Conservation (phyloP, 2,329 filamentous ascomycete species). For the Epichloe sylvatica region DNA sequence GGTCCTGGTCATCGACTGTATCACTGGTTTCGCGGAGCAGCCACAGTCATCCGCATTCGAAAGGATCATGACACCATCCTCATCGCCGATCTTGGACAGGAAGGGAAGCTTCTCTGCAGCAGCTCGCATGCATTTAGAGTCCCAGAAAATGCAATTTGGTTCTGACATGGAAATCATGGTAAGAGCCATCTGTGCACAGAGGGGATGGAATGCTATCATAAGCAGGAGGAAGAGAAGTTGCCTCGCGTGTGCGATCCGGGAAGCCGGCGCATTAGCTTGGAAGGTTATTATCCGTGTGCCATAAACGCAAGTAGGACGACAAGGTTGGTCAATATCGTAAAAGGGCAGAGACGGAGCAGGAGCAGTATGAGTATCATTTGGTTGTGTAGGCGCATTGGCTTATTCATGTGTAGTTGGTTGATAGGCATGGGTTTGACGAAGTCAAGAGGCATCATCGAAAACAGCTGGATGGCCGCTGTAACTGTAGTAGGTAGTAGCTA, state of each 20-base stretch:
- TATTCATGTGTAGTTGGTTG: background rate
- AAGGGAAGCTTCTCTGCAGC: slow-evolving; percentile 28
- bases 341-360: background rate
- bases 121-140: slow-evolving; percentile 42
- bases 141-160: slow-evolving; percentile 42
- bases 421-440: background rate
- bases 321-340: background rate
- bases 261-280: slow-evolving; percentile 58
- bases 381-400: background rate
- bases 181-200: slow-evolving; percentile 58
- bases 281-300: slow-evolving; percentile 51
- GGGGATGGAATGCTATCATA: slow-evolving; percentile 60
- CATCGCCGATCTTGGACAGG: slow-evolving; percentile 18
- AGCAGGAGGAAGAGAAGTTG: slow-evolving; percentile 55
- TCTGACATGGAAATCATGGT: slow-evolving; percentile 58
- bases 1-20: slow-evolving; percentile 50
- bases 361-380: background rate
- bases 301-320: slow-evolving; percentile 12
- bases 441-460: background rate
- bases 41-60: slow-evolving; percentile 35
- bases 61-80: slow-evolving; percentile 17
- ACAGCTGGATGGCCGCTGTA: background rate
- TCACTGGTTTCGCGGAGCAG: slow-evolving; percentile 36
- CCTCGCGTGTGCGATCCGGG: slow-evolving; percentile 58
- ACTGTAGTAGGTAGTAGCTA: background rate